phyloP scores from a whole-genome alignment of 1,284 basidiomycete genomes.

The Puccinia novopanici region DNA sequence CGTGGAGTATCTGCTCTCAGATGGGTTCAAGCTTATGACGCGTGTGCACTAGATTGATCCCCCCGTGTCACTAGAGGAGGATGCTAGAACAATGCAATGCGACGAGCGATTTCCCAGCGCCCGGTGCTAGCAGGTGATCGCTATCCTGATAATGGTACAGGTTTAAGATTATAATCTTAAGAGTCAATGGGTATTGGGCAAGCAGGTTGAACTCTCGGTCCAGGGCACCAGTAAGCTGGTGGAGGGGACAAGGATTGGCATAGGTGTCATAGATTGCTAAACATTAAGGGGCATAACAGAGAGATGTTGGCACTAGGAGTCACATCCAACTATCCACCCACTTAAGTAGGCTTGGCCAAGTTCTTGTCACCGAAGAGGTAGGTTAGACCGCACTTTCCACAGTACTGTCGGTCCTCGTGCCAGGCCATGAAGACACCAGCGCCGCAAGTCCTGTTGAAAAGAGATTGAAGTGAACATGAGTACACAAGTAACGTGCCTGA shows the following conservation, averaged over 20 bases:
- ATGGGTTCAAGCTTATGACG: too few species aligned
- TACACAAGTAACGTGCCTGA: background rate
- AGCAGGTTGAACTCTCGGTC: too few species aligned
- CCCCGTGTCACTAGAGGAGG: too few species aligned
- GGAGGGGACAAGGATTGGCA: background rate
- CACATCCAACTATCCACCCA: background rate
- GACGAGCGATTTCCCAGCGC: too few species aligned
- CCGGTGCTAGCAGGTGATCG: too few species aligned
- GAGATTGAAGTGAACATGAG: slow-evolving; percentile 1
- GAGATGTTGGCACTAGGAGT: background rate
- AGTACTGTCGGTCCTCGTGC: slow-evolving; percentile 47
- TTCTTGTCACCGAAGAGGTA: slow-evolving; percentile 46
- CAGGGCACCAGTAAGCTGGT: too few species aligned
- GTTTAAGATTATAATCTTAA: too few species aligned
- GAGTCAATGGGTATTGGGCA: too few species aligned
- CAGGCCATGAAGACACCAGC: slow-evolving; percentile 50
- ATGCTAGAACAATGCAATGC: too few species aligned
- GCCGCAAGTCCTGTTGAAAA: slow-evolving; percentile 29
- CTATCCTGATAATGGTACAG: too few species aligned
- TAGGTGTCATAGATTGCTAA: background rate
- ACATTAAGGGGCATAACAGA: background rate
- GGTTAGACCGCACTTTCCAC: slow-evolving; percentile 47
- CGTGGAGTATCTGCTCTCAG: too few species aligned
- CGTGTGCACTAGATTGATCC: too few species aligned
- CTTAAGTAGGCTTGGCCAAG: slow-evolving; percentile 40